Percentiles rank a stretch among this genome's conserved stretches.
Conservation (phyloP, 106 monocot species). For the Dendrobium huoshanense region DNA sequence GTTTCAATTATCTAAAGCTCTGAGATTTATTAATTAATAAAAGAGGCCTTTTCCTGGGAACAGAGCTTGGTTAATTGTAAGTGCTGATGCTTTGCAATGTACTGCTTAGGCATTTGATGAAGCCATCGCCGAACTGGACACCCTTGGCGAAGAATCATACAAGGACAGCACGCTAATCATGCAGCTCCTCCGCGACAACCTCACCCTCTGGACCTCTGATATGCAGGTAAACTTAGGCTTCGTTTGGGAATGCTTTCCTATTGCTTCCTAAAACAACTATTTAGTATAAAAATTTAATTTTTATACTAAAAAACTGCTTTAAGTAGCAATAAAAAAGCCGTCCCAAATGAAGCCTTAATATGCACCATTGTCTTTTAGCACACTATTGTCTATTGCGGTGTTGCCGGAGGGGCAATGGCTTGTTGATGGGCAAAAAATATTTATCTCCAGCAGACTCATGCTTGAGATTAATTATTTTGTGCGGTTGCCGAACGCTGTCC, state of each 20-base stretch:
- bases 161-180: constrained; percentile 12
- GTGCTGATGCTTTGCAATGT: not conserved
- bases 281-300: no score
- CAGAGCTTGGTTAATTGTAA: not conserved
- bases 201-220: constrained; percentile 7
- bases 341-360: no score
- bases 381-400: not conserved
- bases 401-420: no score
- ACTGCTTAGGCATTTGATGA: constrained; percentile 1
- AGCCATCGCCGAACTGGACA: constrained; percentile 3
- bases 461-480: no score
- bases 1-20: not conserved
- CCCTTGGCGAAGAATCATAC: constrained; percentile 4
- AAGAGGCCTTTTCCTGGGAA: not conserved
- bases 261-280: no score
- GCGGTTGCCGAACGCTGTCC: no score
- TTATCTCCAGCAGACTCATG: no score
- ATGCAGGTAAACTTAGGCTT: constrained; percentile 4
- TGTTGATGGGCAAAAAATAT: no score
- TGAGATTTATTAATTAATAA: not conserved
- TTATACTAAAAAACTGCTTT: no score
- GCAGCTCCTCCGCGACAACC: constrained; percentile 11
- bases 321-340: no score
- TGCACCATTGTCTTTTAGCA: not conserved
- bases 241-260: no score